A percentile compares a stretch with the other conserved stretches of the same genome.
Conservation (phyloP, 176 grass and related monocot genomes). For the Phoenix dactylifera region DNA sequence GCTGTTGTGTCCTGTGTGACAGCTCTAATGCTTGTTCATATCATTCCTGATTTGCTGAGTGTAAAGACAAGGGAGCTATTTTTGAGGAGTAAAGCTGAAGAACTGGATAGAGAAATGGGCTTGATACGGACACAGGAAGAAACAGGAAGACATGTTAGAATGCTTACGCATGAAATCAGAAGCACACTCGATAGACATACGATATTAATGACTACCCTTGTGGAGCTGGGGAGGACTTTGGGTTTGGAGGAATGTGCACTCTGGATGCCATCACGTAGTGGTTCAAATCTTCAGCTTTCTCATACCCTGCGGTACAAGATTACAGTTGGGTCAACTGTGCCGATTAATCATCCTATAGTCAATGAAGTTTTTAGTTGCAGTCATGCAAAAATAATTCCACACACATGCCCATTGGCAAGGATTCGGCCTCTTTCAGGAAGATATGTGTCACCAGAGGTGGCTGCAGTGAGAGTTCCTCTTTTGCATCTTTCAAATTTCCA, state of each 20-base stretch:
- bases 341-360: slow-evolving; percentile 47
- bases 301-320: slow-evolving; percentile 49
- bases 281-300: slow-evolving; percentile 50
- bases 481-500: slow-evolving; percentile 49
- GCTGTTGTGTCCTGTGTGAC: slow-evolving; percentile 55
- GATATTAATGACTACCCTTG: slow-evolving; percentile 56
- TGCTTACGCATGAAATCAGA: slow-evolving; percentile 73
- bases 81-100: slow-evolving; percentile 54
- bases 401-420: slow-evolving; percentile 51
- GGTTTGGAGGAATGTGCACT: slow-evolving; percentile 50
- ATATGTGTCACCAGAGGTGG: slow-evolving; percentile 43
- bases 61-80: slow-evolving; percentile 65
- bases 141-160: slow-evolving; percentile 59
- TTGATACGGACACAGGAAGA: slow-evolving; percentile 57
- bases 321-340: slow-evolving; percentile 31
- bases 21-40: slow-evolving; percentile 65
- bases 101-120: slow-evolving; percentile 63
- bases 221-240: slow-evolving; percentile 51
- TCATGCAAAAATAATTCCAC: slow-evolving; percentile 43
- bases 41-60: slow-evolving; percentile 57
- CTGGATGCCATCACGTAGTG: slow-evolving; percentile 58
- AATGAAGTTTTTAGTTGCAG: slow-evolving; percentile 59
- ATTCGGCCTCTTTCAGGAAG: slow-evolving; percentile 37
- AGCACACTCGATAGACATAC: slow-evolving; percentile 63
- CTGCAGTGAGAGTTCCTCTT: slow-evolving; percentile 34